These are phyloP conservation scores for Tausonia pullulans DNA, from an alignment of 1,284 basidiomycete genomes.

Conservation along the genomic window DNA sequence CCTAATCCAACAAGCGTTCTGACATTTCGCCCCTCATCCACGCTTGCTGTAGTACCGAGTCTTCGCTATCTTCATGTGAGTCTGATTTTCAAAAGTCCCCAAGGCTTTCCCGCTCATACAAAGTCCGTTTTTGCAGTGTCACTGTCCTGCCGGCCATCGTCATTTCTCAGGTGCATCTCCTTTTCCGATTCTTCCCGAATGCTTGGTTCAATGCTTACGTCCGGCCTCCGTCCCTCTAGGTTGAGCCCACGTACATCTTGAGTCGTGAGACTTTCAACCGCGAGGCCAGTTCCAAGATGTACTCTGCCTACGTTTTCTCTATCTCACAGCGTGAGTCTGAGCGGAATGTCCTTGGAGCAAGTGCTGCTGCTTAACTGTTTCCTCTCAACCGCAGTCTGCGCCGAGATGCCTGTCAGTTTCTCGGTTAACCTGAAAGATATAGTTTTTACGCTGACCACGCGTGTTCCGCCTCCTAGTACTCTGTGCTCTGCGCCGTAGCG, in stretches of 20 bases:
- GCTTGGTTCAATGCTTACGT: no score
- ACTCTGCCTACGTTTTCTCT: conserved; percentile 60
- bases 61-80: conserved; percentile 34
- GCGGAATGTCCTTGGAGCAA: no score
- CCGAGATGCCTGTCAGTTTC: conserved; percentile 54
- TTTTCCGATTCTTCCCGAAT: conserved; percentile 35
- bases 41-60: not conserved
- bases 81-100: conserved; percentile 23
- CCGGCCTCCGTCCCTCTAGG: not conserved
- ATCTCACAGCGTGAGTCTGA: conserved; percentile 46
- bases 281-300: conserved; percentile 44
- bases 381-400: conserved; percentile 38
- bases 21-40: no score
- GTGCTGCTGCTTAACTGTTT: no score
- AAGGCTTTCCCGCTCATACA: conserved; percentile 24
- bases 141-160: conserved; percentile 60
- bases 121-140: no score
- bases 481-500: conserved; percentile 51
- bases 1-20: not conserved
- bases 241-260: conserved; percentile 71
- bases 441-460: not conserved
- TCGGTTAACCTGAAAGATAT: conserved; percentile 32
- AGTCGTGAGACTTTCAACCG: conserved; percentile 60
- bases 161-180: conserved; percentile 44
- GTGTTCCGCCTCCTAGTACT: conserved; percentile 21